phyloP scores from a whole-genome alignment of 176 grass and related monocot genomes.

The Poa annua region DNA sequence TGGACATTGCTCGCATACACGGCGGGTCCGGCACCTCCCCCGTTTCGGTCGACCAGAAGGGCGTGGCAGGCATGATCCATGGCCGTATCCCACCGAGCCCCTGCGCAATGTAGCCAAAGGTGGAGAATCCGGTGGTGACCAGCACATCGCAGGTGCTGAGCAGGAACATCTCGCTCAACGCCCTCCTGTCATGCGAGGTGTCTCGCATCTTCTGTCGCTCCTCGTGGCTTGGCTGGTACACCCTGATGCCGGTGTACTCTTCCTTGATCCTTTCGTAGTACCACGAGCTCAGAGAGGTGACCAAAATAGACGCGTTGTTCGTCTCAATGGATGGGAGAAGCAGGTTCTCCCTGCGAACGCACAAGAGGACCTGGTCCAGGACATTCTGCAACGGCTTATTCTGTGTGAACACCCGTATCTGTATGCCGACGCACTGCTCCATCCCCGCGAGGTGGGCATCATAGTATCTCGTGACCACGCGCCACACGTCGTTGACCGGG shows the following conservation, averaged over 20 bases:
- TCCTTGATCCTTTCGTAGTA: slow-evolving; percentile 42
- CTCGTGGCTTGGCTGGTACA: slow-evolving; percentile 65
- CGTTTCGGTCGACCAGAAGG: too few relatives aligned
- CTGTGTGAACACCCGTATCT: slow-evolving; percentile 49
- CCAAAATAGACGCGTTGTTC: slow-evolving; percentile 24
- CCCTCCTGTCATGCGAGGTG: too few relatives aligned
- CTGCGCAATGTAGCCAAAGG: too few relatives aligned
- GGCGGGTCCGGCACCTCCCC: background rate
- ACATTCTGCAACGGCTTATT: background rate
- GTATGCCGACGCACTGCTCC: slow-evolving; percentile 48
- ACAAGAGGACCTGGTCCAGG: slow-evolving; percentile 46
- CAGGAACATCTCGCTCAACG: too few relatives aligned
- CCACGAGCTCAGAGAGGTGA: slow-evolving; percentile 45
- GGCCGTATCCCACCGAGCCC: too few relatives aligned
- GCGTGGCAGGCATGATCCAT: too few relatives aligned
- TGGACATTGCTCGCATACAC: slow-evolving; percentile 28
- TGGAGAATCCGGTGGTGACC: too few relatives aligned
- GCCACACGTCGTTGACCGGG: slow-evolving; percentile 62
- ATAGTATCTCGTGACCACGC: slow-evolving; percentile 47
- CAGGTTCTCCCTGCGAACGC: slow-evolving; percentile 46
- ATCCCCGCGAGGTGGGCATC: slow-evolving; percentile 26
- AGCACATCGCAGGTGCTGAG: background rate
- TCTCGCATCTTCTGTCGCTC: slow-evolving; percentile 36
- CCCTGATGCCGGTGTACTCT: slow-evolving; percentile 34
- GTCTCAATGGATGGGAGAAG: background rate